phyloP scores from a whole-genome alignment of 768 basidiomycete genomes.

The Mrakia blollopis region DNA sequence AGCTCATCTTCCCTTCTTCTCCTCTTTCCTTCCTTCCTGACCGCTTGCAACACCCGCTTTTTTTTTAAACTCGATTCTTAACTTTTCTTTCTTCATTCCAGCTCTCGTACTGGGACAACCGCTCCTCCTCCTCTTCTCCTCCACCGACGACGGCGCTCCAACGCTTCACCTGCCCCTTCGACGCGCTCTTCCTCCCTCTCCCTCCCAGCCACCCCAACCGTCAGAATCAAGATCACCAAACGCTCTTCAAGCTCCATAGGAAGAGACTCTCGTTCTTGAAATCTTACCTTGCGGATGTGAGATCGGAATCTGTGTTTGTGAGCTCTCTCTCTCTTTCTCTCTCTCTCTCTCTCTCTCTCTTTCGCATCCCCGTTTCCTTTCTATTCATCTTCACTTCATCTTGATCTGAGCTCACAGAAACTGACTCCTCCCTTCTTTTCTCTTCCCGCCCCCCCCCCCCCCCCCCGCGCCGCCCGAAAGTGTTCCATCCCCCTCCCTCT shows the following conservation, averaged over 20 bases:
- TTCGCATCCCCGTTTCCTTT: too few species aligned
- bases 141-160: too few species aligned
- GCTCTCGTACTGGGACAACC: not conserved
- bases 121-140: not conserved
- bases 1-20: not conserved
- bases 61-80: not conserved
- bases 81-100: not conserved
- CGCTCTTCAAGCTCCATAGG: not conserved
- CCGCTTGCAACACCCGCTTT: not conserved
- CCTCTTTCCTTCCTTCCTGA: not conserved
- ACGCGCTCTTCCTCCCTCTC: not conserved
- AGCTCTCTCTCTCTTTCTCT: not conserved
- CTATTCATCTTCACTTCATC: not conserved
- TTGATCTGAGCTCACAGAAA: not conserved
- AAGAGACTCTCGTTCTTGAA: conserved; percentile 11
- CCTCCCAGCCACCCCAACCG: not conserved
- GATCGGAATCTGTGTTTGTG: conserved; percentile 12
- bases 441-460: too few species aligned
- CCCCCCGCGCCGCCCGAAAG: not conserved
- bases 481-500: not conserved
- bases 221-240: not conserved
- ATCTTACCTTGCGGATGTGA: not conserved
- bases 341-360: too few species aligned
- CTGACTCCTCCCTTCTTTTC: not conserved
- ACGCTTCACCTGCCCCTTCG: not conserved